Evolutionary conservation across 176 grass and related monocot genomes (phyloP).

Genomic region (Musa itinerans): DNA sequence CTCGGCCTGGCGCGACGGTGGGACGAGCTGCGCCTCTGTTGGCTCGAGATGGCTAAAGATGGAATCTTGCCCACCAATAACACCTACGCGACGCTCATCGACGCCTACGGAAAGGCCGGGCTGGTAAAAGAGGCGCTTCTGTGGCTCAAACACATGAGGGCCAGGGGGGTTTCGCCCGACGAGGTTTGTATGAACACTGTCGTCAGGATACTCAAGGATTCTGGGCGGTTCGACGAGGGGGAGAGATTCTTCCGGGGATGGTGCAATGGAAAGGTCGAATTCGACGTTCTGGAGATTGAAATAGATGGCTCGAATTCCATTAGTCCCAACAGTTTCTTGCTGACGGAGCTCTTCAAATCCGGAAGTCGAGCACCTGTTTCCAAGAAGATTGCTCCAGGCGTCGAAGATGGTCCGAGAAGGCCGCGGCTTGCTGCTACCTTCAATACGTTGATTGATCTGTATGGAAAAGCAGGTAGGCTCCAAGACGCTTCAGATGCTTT

Average conservation of each 20-base stretch:
- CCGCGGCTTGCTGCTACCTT: conserved; percentile 45
- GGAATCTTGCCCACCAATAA: conserved; percentile 38
- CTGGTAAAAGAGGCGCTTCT: conserved; percentile 37
- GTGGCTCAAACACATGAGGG: conserved; percentile 48
- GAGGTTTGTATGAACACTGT: conserved; percentile 67
- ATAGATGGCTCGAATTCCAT: conserved; percentile 18
- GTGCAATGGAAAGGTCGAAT: conserved; percentile 44
- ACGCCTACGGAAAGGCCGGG: conserved; percentile 57
- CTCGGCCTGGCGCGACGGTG: conserved; percentile 49
- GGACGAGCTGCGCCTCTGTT: conserved; percentile 36
- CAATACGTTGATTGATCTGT: conserved; percentile 57
- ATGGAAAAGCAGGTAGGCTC: conserved; percentile 51
- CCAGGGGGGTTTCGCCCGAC: conserved; percentile 35
- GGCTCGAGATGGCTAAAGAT: conserved; percentile 36
- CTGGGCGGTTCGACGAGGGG: conserved; percentile 28
- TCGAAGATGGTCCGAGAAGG: conserved; percentile 21
- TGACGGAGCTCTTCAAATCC: conserved; percentile 26
- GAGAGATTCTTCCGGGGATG: conserved; percentile 40
- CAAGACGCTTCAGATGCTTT: conserved; percentile 44
- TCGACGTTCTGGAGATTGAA: conserved; percentile 45
- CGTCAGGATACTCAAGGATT: conserved; percentile 53
- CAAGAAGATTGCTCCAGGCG: background rate
- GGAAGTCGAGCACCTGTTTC: conserved; percentile 16
- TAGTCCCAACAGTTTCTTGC: conserved; percentile 38
- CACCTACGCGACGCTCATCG: conserved; percentile 52